Evolutionary conservation across 495 filamentous ascomycete genomes (phyloP).

Genomic region (Lophiotrema nucula): DNA sequence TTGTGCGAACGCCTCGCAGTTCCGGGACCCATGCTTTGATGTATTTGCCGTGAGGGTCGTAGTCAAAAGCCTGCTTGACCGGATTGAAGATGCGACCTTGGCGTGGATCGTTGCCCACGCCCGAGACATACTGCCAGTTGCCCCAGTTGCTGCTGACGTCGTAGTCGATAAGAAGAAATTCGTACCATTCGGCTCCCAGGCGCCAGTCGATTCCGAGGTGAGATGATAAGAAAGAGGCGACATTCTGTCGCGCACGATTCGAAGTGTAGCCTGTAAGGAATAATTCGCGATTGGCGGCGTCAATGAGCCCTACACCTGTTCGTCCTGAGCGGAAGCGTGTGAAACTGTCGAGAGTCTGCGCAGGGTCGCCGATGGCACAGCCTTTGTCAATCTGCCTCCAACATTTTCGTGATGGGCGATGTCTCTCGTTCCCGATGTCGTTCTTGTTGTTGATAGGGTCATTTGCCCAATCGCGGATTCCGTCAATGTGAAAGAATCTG

Average conservation of each 20-base stretch:
- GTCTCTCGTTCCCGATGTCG: neutral
- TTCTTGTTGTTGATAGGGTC: neutral
- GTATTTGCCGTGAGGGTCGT: conserved; percentile 64
- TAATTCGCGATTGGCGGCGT: conserved; percentile 67
- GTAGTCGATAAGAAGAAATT: conserved; percentile 66
- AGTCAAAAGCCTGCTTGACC: conserved; percentile 67
- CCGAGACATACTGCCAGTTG: conserved; percentile 74
- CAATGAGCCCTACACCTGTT: conserved; percentile 68
- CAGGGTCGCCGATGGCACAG: conserved; percentile 20
- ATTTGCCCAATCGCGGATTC: conserved; percentile 46
- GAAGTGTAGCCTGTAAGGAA: conserved; percentile 69
- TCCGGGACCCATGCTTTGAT: conserved; percentile 67
- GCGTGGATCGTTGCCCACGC: conserved; percentile 71
- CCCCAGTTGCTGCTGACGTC: conserved; percentile 72
- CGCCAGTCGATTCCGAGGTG: conserved; percentile 74
- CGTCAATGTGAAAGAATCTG: conserved; percentile 59
- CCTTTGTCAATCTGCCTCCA: conserved; percentile 29
- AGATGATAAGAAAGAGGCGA: conserved; percentile 67
- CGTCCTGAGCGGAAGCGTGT: conserved; percentile 56
- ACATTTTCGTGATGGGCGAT: conserved; percentile 31
- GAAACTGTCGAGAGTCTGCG: conserved; percentile 11
- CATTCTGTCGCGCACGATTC: conserved; percentile 70
- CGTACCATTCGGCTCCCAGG: conserved; percentile 76
- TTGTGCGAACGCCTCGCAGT: conserved; percentile 45
- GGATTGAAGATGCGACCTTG: conserved; percentile 69